These are phyloP conservation scores for Nakazawaea populi DNA, from an alignment of 805 yeast genomes.

Conservation along the genomic window DNA sequence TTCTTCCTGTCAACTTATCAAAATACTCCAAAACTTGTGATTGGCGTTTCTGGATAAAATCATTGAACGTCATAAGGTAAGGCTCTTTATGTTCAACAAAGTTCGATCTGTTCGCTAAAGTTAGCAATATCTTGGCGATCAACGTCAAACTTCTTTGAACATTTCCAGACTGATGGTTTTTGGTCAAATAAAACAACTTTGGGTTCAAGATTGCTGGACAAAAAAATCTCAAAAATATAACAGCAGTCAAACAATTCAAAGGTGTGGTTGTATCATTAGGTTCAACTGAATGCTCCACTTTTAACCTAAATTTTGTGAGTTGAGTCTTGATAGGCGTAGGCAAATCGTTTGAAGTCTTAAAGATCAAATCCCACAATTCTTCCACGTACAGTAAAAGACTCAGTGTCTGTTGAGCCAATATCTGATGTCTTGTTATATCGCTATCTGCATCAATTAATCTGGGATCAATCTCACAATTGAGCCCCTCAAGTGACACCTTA, in stretches of 20 bases:
- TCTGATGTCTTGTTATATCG: conserved; percentile 21
- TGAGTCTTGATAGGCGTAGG: conserved; percentile 64
- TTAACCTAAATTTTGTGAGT: conserved; percentile 54
- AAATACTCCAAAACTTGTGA: conserved; percentile 62
- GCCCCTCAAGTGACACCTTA: conserved; percentile 39
- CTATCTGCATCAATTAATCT: conserved; percentile 21
- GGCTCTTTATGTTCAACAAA: conserved; percentile 84
- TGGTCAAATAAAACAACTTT: conserved; percentile 68
- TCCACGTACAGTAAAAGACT: conserved; percentile 46
- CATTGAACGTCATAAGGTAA: conserved; percentile 65
- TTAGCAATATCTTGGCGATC: conserved; percentile 72
- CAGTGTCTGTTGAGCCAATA: conserved; percentile 30
- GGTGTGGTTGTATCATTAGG: conserved; percentile 45
- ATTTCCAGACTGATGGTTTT: conserved; percentile 63
- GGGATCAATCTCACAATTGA: conserved; percentile 81
- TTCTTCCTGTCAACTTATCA: conserved; percentile 64
- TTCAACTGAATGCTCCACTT: conserved; percentile 57
- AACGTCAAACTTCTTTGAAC: conserved; percentile 76
- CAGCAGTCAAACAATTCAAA: conserved; percentile 74
- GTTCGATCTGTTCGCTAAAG: conserved; percentile 67
- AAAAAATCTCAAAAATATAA: conserved; percentile 75
- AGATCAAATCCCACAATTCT: conserved; percentile 62
- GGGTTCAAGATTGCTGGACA: conserved; percentile 94
- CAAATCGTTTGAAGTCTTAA: conserved; percentile 62
- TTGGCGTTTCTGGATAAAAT: conserved; percentile 53